Evolutionary conservation across 2,329 filamentous ascomycete genomes (phyloP), one percentile per base, ranked within the genome.

Genomic region (Trichophyton rubrum): DNA sequence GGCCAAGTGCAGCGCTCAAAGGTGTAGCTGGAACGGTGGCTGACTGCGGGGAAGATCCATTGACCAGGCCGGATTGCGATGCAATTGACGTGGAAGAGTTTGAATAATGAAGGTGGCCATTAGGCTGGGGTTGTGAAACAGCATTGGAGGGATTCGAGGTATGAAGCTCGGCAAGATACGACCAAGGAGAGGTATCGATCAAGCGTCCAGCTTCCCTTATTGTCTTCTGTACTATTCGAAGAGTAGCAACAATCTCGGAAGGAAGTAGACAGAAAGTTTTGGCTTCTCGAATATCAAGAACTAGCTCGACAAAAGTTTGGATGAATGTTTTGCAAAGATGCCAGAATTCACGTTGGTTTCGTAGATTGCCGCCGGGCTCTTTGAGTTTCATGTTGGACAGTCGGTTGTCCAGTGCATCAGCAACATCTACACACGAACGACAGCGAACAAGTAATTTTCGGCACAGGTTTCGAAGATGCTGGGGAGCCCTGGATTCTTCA

Each of bases 1-100:
- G 90, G 0, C 91, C 92, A 3, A 96, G 79, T 1, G 91, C 91
- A 15, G 90, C 91, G 67, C 89, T 93, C 63, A 96, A 82, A 6
- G 92, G 91, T 1, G 91, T 96, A 68, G 93, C 90, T 7, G 91
- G 90, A 41, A 90, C 75, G 9, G 82, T 78, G 8, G 81, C 76
- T 22, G 79, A 78, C 55, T 80, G 80, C 11, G 77, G 80, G 57
- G 70, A 74, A 22, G 65, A 72, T 63, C 63, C 67, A 40, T 62
- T 69, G 45, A 58, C 66, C 56, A 59, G 55, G 55, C 58, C 53
- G 5, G 60, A 62, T n/a, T 22, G 33, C n/a, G 43, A 22, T 27
- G 51, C 45, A 33, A 61, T 59, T n/a, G 59, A 63, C 20, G 61
- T 64, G 47, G 60, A 66, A 27, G 73, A 63, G 62, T 64, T 66